These are phyloP conservation scores for Phytophthora pistaciae DNA, from an alignment of 352 stramenopile genomes.

Conservation along the genomic window DNA sequence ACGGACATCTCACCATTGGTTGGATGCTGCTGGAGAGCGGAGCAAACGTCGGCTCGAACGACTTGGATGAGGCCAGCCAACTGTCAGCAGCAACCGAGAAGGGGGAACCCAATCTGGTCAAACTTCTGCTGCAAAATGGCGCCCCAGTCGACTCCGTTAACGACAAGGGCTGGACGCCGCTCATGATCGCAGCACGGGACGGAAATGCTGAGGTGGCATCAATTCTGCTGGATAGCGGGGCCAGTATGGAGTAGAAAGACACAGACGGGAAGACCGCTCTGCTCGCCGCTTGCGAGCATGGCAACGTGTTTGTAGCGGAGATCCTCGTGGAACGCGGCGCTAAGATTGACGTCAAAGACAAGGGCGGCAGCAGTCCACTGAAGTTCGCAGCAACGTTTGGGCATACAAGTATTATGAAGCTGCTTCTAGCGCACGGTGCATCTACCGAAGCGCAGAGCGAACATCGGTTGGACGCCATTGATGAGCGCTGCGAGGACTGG, in stretches of 20 bases:
- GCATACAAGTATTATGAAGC: background rate
- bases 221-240: background rate
- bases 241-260: background rate
- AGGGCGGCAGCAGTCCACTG: background rate
- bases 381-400: background rate
- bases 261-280: constrained; percentile 2
- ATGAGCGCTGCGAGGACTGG: background rate
- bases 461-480: background rate
- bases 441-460: background rate
- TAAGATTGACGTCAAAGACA: background rate
- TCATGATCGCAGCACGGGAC: background rate
- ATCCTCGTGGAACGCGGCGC: background rate
- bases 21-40: background rate
- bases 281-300: background rate
- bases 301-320: background rate
- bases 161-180: background rate
- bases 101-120: background rate
- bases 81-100: background rate
- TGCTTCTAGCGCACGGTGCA: constrained; percentile 3
- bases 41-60: background rate
- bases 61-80: background rate
- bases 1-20: background rate
- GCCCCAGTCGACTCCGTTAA: background rate
- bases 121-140: background rate
- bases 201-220: background rate